Conservation (phyloP, 2,329 filamentous ascomycete genomes). For the Cercospora brassicicola region DNA sequence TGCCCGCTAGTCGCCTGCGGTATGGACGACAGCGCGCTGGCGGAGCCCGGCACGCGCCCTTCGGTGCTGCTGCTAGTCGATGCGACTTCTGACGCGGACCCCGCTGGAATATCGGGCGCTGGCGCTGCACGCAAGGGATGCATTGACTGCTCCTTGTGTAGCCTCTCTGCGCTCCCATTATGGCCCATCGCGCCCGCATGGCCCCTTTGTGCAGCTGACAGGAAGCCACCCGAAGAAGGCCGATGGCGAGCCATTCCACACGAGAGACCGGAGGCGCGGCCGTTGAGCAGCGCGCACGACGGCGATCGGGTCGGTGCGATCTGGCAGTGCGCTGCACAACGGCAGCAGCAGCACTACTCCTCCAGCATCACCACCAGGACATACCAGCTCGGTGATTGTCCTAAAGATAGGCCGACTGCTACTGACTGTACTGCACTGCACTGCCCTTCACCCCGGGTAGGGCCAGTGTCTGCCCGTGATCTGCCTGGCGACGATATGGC, state of each 20-base stretch:
- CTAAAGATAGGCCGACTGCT: slow-evolving; percentile 31
- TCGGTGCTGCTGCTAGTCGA: neutral
- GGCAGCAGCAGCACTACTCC: neutral
- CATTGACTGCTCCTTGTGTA: slow-evolving; percentile 22
- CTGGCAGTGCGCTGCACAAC: neutral
- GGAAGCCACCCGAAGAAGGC: slow-evolving; percentile 29
- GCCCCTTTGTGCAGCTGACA: slow-evolving; percentile 28
- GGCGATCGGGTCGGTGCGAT: neutral
- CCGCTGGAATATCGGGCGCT: slow-evolving; percentile 11
- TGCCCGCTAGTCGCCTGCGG: neutral
- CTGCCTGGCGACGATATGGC: slow-evolving; percentile 19
- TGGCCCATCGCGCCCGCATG: slow-evolving; percentile 16
- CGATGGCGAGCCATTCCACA: slow-evolving; percentile 27
- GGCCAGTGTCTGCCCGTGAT: slow-evolving; percentile 26
- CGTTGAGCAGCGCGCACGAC: slow-evolving; percentile 15
- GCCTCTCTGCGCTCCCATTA: slow-evolving; percentile 3
- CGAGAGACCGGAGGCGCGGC: slow-evolving; percentile 14
- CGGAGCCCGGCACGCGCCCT: slow-evolving; percentile 4
- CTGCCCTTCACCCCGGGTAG: neutral
- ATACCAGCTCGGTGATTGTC: slow-evolving; percentile 21
- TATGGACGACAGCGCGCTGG: neutral
- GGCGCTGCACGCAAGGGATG: slow-evolving; percentile 24
- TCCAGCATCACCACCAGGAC: slow-evolving; percentile 13
- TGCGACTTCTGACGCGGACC: slow-evolving; percentile 10
- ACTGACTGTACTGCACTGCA: neutral